A percentile compares a stretch with the other conserved stretches of the same genome.
These are phyloP conservation scores for Fusarium torreyae DNA, from an alignment of 2,329 filamentous ascomycete species.

Conservation along the genomic window DNA sequence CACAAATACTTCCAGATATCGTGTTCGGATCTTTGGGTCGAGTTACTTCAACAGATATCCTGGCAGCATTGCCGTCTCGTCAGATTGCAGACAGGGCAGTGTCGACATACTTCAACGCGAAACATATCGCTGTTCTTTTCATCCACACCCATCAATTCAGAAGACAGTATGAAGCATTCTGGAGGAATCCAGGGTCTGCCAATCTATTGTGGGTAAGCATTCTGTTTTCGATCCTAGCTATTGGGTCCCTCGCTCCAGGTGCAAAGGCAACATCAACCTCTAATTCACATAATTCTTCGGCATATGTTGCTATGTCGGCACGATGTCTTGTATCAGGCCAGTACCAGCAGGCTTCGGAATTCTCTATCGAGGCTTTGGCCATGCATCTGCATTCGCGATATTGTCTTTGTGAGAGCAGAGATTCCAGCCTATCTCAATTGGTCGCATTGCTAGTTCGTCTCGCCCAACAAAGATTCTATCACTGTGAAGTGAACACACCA, in stretches of 20 bases:
- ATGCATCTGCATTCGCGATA: conserved; percentile 24
- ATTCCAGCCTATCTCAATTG: not conserved
- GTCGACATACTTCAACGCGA: conserved; percentile 24
- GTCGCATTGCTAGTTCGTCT: conserved; percentile 15
- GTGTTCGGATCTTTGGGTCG: not conserved
- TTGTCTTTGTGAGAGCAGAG: not conserved
- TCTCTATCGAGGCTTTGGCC: conserved; percentile 25
- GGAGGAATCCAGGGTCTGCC: not conserved
- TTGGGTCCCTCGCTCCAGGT: conserved; percentile 1
- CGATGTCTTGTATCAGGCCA: conserved; percentile 20
- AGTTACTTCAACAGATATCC: not conserved
- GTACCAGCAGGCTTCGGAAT: conserved; percentile 6
- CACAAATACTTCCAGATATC: not conserved
- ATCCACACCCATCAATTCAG: conserved; percentile 32
- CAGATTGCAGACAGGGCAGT: conserved; percentile 16
- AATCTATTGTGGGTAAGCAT: conserved; percentile 32
- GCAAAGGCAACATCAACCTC: not conserved
- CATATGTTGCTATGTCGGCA: conserved; percentile 11
- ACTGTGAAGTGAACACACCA: not conserved
- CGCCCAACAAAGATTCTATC: conserved; percentile 19
- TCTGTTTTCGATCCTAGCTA: conserved; percentile 23
- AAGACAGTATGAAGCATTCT: conserved; percentile 36
- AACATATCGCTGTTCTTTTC: conserved; percentile 12
- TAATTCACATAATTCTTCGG: not conserved
- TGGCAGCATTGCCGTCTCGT: conserved; percentile 13